phyloP scores from a whole-genome alignment of 1,139 yeast species.

The Magnusiomyces suaveolens region DNA sequence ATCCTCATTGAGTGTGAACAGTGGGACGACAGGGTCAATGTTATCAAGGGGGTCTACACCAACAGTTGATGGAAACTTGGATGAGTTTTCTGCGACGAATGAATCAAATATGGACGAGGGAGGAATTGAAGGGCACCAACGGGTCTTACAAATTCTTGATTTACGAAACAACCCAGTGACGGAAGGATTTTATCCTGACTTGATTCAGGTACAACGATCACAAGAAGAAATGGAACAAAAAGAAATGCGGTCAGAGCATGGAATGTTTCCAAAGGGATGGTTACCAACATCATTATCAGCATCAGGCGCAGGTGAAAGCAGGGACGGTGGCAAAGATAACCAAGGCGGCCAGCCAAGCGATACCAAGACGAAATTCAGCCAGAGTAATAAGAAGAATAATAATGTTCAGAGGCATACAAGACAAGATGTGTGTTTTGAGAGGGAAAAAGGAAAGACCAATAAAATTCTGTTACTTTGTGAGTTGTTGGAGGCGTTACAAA shows the following conservation, averaged over 20 bases:
- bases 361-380: not conserved
- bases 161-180: conserved; percentile 30
- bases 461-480: not conserved
- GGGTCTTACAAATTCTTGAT: conserved; percentile 22
- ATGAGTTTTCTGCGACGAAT: too few species aligned
- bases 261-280: not conserved
- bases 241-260: not conserved
- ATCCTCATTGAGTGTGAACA: conserved; percentile 7
- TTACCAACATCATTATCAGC: not conserved
- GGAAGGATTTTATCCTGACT: conserved; percentile 21
- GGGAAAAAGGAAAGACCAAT: not conserved
- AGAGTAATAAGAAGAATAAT: not conserved
- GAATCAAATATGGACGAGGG: not conserved
- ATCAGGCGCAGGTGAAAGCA: not conserved
- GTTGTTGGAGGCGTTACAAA: not conserved
- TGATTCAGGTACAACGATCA: not conserved
- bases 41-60: not conserved
- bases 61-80: not conserved
- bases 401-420: not conserved
- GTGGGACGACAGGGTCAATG: not conserved
- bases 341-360: not conserved
- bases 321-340: not conserved
- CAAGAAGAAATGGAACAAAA: not conserved
- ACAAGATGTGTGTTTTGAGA: not conserved
- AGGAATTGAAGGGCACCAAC: not conserved